These are phyloP conservation scores for Hysterangium stoloniferum DNA, from an alignment of 768 basidiomycete genomes.

Conservation along the genomic window DNA sequence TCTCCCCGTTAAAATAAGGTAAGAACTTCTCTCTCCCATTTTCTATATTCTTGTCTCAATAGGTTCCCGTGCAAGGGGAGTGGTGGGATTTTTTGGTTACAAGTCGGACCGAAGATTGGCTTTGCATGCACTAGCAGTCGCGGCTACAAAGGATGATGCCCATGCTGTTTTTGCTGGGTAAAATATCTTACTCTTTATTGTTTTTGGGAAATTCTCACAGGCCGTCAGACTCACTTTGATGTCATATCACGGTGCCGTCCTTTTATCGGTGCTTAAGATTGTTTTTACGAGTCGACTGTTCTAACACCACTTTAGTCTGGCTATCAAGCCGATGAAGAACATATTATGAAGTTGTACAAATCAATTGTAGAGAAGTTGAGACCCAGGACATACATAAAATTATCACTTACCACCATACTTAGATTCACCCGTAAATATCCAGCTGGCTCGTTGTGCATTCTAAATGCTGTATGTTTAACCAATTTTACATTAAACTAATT, in stretches of 20 bases:
- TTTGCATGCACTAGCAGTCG: conserved; percentile 58
- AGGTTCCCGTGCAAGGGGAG: conserved; percentile 36
- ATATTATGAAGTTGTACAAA: conserved; percentile 54
- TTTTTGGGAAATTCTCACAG: conserved; percentile 7
- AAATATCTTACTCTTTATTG: conserved; percentile 16
- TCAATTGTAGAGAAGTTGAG: conserved; percentile 58
- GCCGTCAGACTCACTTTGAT: conserved; percentile 62
- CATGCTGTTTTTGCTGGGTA: conserved; percentile 75
- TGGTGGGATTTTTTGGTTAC: conserved; percentile 74
- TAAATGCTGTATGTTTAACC: conserved; percentile 46
- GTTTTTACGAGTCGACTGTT: not conserved
- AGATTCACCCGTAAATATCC: conserved; percentile 56
- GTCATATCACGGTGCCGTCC: conserved; percentile 69
- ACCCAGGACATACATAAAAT: conserved; percentile 3
- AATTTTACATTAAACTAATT: not conserved
- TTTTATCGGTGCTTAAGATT: conserved; percentile 34
- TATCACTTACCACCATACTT: not conserved
- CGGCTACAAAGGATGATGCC: conserved; percentile 58
- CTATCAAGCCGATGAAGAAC: conserved; percentile 66
- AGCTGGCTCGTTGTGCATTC: conserved; percentile 61
- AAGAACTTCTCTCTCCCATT: conserved; percentile 15
- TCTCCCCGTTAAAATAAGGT: conserved; percentile 66
- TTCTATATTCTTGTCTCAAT: not conserved
- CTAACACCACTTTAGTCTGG: conserved; percentile 32
- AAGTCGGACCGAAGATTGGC: conserved; percentile 64